Base-by-base conservation (phyloP, 148 eudicot species). In the Pharnaceum exiguum region DNA sequence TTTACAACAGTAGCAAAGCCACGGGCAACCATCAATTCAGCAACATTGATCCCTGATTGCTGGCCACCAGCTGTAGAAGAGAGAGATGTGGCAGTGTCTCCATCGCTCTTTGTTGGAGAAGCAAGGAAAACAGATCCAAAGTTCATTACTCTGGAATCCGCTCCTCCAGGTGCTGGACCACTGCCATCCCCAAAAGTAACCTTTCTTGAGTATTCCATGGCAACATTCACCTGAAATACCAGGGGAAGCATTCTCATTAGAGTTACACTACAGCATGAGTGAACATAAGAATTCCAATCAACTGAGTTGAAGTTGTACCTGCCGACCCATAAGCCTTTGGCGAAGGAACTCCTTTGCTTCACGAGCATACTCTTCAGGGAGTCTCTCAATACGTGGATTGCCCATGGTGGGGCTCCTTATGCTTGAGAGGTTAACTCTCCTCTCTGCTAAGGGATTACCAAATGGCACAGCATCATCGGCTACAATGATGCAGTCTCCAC, bases 121-220 rank as follows among this genome's bases (percentile, higher is more conserved):
- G 58, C 61, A 52, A 94, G 71, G 72, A 94, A 89, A 56, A 86
- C 89, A 12, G 99, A 74, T 45, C 96, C 99, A 59, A 86, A 94
- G 74, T 89, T 86, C 87, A 89, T 83, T 21, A 86, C 84, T 63
- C 78, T 83, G 46, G 81, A 50, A 52, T 86, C 87, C 38, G 77
- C 48, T 11, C 82, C 37, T 23, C 58, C 72, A 50, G 79, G 51
- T 13, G 63, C 69, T 32, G 78, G 79, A 62, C 51, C 66, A 51
- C 71, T 22, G 69, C 75, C 86, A 44, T 82, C 95, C 21, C 65
- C 66, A 64, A 65, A 13, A 48, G 68, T 31, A 24, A 94, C 71
- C 83, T 83, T 89, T 62, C 91, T 83, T n/a, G 89, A 80, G 74
- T 94, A 94, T 68, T 94, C 99, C 96, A 94, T 86, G 32, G 87